Percentiles rank a stretch among this genome's conserved stretches.
phyloP scores from a whole-genome alignment of 2,329 filamentous ascomycete species.

The Aureobasidium namibiae region DNA sequence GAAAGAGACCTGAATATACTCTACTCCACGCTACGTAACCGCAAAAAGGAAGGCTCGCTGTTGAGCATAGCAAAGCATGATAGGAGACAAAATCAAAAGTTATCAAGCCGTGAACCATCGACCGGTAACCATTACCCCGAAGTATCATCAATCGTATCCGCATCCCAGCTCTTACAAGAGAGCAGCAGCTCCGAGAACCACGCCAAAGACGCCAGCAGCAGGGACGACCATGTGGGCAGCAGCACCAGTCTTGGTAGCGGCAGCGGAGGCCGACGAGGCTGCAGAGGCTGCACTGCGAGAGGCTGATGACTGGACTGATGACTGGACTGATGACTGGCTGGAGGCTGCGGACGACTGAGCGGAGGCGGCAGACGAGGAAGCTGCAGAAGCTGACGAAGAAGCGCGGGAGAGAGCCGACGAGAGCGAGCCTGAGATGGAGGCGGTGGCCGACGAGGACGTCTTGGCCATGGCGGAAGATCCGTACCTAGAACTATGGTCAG shows the following conservation, averaged over 20 bases:
- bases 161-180: slow-evolving; percentile 8
- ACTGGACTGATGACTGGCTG: too few relatives aligned
- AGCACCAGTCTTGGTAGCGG: slow-evolving; percentile 7
- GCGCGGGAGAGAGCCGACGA: not conserved
- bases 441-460: not conserved
- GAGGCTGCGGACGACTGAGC: not conserved
- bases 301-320: too few relatives aligned
- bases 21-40: not conserved
- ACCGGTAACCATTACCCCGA: not conserved
- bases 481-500: not conserved
- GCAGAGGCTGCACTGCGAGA: not conserved
- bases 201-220: slow-evolving; percentile 10
- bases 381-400: not conserved
- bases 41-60: not conserved
- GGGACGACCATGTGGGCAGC: slow-evolving; percentile 9
- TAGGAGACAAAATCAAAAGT: not conserved
- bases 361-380: not conserved
- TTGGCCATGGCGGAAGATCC: not conserved
- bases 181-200: slow-evolving; percentile 13
- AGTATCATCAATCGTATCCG: not conserved
- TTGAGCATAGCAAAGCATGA: not conserved
- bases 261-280: not conserved
- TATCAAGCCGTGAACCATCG: not conserved
- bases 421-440: not conserved
- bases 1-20: not conserved